Percentiles rank a stretch among this genome's conserved stretches.
These are phyloP conservation scores for Bruguiera sexangula DNA, from an alignment of 345 rosid species.

Conservation along the genomic window DNA sequence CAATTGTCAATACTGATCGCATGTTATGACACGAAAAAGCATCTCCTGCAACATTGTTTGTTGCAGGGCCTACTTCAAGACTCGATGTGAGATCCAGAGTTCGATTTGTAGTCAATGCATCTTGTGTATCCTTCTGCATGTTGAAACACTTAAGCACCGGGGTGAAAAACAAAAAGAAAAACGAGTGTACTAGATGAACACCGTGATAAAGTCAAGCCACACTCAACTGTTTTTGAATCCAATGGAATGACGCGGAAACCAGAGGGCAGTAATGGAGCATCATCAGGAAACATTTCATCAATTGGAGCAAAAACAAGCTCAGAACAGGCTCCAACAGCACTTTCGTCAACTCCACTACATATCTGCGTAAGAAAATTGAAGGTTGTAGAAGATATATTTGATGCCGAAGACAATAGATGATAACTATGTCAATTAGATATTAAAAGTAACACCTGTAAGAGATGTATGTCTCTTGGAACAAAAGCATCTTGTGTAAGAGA, in stretches of 20 bases:
- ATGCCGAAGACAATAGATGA: neutral
- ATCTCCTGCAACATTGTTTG: slow-evolving; percentile 52
- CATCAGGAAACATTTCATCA: slow-evolving; percentile 97
- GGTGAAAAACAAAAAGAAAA: neutral
- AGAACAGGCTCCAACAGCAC: slow-evolving; percentile 85
- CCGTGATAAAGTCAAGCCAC: neutral
- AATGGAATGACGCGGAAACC: slow-evolving; percentile 92
- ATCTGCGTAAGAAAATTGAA: slow-evolving; percentile 43
- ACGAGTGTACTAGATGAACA: neutral
- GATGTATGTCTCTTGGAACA: slow-evolving; percentile 86
- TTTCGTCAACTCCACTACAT: slow-evolving; percentile 92
- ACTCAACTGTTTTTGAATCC: slow-evolving; percentile 78
- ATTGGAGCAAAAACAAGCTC: slow-evolving; percentile 97
- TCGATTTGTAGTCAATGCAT: slow-evolving; percentile 47
- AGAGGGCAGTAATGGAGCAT: slow-evolving; percentile 93
- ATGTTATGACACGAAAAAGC: slow-evolving; percentile 38
- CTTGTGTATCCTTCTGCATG: slow-evolving; percentile 61
- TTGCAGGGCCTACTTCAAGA: slow-evolving; percentile 77
- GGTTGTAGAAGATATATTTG: neutral
- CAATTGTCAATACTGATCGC: slow-evolving; percentile 91
- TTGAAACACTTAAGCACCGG: slow-evolving; percentile 12
- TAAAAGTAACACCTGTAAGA: slow-evolving; percentile 65
- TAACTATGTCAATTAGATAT: neutral
- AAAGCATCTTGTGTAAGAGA: slow-evolving; percentile 90
- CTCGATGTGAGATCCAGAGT: slow-evolving; percentile 93